Conservation (phyloP, 176 grass and related monocot species). For the Avena insularis region DNA sequence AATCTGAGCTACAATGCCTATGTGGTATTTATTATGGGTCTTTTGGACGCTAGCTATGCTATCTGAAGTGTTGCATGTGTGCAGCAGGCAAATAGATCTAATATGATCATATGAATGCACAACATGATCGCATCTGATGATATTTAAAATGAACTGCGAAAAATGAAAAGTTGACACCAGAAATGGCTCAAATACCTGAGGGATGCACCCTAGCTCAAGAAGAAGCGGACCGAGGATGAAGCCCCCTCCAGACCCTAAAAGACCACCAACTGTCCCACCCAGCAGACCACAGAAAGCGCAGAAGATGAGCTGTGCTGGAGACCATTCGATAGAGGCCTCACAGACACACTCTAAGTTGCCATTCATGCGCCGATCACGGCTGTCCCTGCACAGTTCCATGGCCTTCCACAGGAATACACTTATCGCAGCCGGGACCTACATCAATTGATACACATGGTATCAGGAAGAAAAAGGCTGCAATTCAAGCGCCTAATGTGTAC, state of each 20-base stretch:
- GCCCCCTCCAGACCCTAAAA: slow-evolving; percentile 91
- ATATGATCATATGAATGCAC: neutral
- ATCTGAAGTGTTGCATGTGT: neutral
- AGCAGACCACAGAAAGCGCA: slow-evolving; percentile 87
- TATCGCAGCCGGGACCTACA: slow-evolving; percentile 66
- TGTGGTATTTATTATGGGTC: neutral
- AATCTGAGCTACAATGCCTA: neutral
- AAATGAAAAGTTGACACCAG: neutral
- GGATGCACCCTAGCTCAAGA: slow-evolving; percentile 94
- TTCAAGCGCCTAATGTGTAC: neutral
- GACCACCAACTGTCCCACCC: slow-evolving; percentile 87
- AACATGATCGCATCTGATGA: neutral
- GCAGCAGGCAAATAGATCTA: neutral
- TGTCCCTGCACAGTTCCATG: slow-evolving; percentile 69
- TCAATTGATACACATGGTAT: slow-evolving; percentile 9
- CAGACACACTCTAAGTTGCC: slow-evolving; percentile 87
- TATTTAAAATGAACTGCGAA: neutral
- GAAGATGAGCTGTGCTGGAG: slow-evolving; percentile 74
- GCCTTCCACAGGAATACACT: slow-evolving; percentile 81
- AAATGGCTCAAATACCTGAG: slow-evolving; percentile 65
- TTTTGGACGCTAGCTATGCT: neutral
- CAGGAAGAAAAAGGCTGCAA: neutral
- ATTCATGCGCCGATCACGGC: slow-evolving; percentile 58
- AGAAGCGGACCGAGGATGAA: slow-evolving; percentile 98
- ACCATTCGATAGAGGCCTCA: slow-evolving; percentile 92